A percentile compares a stretch with the other conserved stretches of the same genome.
Evolutionary conservation across 164 flowering plant species (phyloP).

Genomic region (Tetrastigma voinierianum): DNA sequence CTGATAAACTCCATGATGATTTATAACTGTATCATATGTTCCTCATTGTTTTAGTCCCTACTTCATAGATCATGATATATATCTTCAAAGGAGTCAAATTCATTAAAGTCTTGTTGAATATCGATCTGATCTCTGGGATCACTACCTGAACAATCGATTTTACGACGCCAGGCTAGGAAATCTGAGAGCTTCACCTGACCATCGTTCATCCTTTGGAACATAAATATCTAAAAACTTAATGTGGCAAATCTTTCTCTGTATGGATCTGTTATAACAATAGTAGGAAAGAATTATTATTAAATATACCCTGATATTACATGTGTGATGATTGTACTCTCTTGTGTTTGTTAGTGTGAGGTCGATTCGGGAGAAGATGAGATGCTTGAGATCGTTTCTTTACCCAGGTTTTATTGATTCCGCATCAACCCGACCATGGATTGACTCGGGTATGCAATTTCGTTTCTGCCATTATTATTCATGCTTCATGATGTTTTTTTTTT

Average conservation of each 20-base stretch:
- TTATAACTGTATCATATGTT: conserved; percentile 25
- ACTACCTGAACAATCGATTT: conserved; percentile 69
- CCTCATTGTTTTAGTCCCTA: conserved; percentile 51
- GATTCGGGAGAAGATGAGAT: no score
- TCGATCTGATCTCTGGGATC: conserved; percentile 47
- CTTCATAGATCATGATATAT: conserved; percentile 64
- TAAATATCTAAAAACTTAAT: conserved; percentile 69
- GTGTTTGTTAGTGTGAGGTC: no score
- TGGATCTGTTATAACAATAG: conserved; percentile 50
- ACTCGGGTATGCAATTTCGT: no score
- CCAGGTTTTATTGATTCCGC: no score
- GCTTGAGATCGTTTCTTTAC: no score
- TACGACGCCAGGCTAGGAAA: conserved; percentile 67
- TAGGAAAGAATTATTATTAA: neutral
- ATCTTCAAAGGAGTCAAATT: conserved; percentile 76
- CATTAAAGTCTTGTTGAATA: conserved; percentile 65
- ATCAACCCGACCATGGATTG: no score
- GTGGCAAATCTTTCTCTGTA: conserved; percentile 62
- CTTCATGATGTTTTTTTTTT: no score
- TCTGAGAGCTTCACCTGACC: conserved; percentile 74
- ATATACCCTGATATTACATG: neutral
- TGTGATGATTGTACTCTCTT: no score
- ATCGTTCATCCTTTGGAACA: conserved; percentile 84
- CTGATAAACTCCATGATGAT: conserved; percentile 70
- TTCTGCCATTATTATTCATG: no score